Base-by-base conservation (phyloP, 2,329 filamentous ascomycete genomes). In the Pestalotiopsis sp. region DNA sequence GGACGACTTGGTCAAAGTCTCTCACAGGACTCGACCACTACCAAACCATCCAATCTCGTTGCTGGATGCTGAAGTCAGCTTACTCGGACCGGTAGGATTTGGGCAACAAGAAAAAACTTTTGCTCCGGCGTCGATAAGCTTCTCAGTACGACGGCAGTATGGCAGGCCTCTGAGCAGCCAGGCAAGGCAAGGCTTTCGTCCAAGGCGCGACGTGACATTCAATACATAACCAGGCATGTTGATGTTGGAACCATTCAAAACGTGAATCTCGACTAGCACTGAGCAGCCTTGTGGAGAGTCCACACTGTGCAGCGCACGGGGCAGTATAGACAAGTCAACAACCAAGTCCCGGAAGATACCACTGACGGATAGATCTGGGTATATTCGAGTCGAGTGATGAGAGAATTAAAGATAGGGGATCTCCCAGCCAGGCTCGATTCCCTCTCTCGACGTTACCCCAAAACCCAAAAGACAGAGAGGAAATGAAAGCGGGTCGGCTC, bases 401-500 rank as follows among this genome's bases (percentile, higher is more conserved):
- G 20, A 56, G 38, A 35, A n/a, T 35, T 39, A 35, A 39, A n/a
- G 38, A 61, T 35, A 61, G 39, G 61, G 61, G 61, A 64, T 52
- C 20, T 62, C 58, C 30, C 26, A 26, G 26, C 26, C 30, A 35
- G 26, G 40, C 48, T 44, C 60, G n/a, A 44, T n/a, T 48, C 11
- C 26, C 35, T 44, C 48, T 44, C 48, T 44, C 22, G 44, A 11
- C n/a, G 35, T 40, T n/a, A 3, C 44, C 44, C 44, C 44, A 22
- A 52, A 52, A 52, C 44, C 44, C 44, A 52, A 52, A 52, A 52
- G 44, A 35, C 44, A n/a, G 56, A 66, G 64, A 66, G 64, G 56
- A 66, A 66, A 66, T 60, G 64, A 66, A 39, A 66, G 64, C 57
- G 64, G 64, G 48, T 58, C 52, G 5, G 35, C 20, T 66, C 64